Percentiles rank a stretch among this genome's conserved stretches.
Evolutionary conservation across 257 asterid genomes (phyloP).

Genomic region (Solanum neorickii): DNA sequence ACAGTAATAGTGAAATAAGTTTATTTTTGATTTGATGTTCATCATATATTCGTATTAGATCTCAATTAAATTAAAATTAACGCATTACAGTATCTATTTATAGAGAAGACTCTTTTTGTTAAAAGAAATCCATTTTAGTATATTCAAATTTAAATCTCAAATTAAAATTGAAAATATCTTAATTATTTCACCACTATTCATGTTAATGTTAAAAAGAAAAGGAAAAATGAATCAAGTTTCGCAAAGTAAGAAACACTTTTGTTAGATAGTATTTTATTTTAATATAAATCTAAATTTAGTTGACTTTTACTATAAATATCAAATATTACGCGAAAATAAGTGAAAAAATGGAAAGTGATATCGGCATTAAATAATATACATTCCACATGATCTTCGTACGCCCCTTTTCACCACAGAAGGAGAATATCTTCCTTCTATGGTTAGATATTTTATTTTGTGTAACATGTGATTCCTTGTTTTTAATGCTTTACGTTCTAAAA

Average conservation of each 20-base stretch:
- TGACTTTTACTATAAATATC: too few relatives aligned
- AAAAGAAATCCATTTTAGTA: not conserved
- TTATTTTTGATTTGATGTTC: not conserved
- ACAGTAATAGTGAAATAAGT: too few relatives aligned
- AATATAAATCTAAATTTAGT: too few relatives aligned
- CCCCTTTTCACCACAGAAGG: not conserved
- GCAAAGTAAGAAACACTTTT: too few relatives aligned
- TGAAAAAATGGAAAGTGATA: not conserved
- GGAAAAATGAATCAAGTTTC: too few relatives aligned
- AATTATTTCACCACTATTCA: not conserved
- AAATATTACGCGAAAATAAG: accelerated
- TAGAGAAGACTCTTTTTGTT: not conserved
- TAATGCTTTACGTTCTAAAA: not conserved
- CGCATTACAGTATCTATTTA: not conserved
- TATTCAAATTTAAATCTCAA: too few relatives aligned
- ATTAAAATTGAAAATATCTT: not conserved
- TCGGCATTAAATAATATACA: not conserved
- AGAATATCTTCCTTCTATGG: not conserved
- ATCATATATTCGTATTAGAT: not conserved
- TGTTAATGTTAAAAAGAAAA: too few relatives aligned
- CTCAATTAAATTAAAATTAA: not conserved
- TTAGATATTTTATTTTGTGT: not conserved
- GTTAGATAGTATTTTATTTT: accelerated
- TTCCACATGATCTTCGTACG: not conserved
- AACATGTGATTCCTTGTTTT: not conserved